Evolutionary conservation across 139 green algal species (phyloP).

Genomic region (Eudorina sp.): DNA sequence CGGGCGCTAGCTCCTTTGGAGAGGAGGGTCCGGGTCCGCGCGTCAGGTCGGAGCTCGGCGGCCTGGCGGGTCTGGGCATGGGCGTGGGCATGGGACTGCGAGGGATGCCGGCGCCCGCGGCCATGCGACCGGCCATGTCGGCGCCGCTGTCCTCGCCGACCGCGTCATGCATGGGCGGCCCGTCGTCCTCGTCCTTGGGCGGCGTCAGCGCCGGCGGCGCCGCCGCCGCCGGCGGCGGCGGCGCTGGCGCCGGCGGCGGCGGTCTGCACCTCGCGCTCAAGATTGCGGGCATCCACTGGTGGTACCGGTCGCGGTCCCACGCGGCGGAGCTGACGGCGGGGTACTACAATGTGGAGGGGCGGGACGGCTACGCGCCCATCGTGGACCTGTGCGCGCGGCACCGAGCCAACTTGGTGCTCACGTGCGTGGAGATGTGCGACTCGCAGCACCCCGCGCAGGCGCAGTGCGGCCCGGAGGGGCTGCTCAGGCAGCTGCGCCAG

Average conservation of each 20-base stretch:
- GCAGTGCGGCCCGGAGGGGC: conserved; percentile 90
- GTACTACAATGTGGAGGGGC: conserved; percentile 92
- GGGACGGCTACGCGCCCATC: conserved; percentile 87
- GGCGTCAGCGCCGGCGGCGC: neutral
- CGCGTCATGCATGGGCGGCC: neutral
- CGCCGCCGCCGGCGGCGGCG: neutral
- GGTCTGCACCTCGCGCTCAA: conserved; percentile 83
- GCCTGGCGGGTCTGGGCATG: neutral
- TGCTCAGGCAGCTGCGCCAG: conserved; percentile 86
- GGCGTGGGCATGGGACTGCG: neutral
- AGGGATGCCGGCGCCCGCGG: neutral
- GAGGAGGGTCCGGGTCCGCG: neutral
- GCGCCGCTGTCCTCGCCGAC: neutral
- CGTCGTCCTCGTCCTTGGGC: too few species aligned
- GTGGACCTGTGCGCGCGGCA: conserved; percentile 81
- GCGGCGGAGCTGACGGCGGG: conserved; percentile 96
- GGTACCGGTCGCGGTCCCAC: conserved; percentile 89
- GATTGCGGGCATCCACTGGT: conserved; percentile 98
- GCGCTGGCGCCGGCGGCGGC: neutral
- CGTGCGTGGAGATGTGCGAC: conserved; percentile 98
- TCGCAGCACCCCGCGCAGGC: conserved; percentile 91
- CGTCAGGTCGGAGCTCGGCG: neutral
- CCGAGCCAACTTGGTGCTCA: conserved; percentile 90
- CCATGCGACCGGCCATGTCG: neutral
- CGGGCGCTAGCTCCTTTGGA: neutral